Evolutionary conservation across 257 asterid genomes (phyloP), one percentile per base, ranked within the genome.

Genomic region (Solanum sejunctum): DNA sequence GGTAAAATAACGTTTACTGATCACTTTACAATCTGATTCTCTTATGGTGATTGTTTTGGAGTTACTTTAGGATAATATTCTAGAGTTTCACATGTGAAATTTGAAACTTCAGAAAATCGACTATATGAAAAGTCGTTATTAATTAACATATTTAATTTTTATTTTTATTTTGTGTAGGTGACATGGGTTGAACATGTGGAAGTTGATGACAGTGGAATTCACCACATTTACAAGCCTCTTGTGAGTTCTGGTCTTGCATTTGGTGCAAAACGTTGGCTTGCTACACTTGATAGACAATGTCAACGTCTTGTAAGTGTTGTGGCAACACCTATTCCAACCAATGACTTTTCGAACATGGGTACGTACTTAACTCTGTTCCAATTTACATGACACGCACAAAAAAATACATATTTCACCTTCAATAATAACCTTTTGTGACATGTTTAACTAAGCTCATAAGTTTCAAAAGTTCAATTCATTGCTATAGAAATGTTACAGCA

Each of bases 181-280:
- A 90, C 85, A 23, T 93, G 98, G 98, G 84, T 92, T 10, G 98
- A 93, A 69, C 94, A 93, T 87, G 92, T 91, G 1, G 91, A 90
- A 75, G 91, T 91, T 20, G 85, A 88, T 12, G 88, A 88, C 15
- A 57, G 80, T 77, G 85, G 54, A 11, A 71, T 64, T 82, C 88
- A 89, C 12, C 54, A 45, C n/a, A 85, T 93, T n/a, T 91, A 89
- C 84, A 89, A 84, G 78, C 92, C 97, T 20, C 64, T 94, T 16
- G 86, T 94, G 9, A 73, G 75, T 3, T 85, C 92, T 1, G 95
- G 94, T 8, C 87, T 91, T 3, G 97, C 93, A 5, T 94, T 90
- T 66, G 95, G 98, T 32, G 95, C 97, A 0, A 86, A 82, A 1
- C 90, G 94, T 2, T 94, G 97, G 95, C 23, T 89, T 1, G 78